Base-by-base conservation (phyloP, 805 yeast species). In the Candida yuanshanica region DNA sequence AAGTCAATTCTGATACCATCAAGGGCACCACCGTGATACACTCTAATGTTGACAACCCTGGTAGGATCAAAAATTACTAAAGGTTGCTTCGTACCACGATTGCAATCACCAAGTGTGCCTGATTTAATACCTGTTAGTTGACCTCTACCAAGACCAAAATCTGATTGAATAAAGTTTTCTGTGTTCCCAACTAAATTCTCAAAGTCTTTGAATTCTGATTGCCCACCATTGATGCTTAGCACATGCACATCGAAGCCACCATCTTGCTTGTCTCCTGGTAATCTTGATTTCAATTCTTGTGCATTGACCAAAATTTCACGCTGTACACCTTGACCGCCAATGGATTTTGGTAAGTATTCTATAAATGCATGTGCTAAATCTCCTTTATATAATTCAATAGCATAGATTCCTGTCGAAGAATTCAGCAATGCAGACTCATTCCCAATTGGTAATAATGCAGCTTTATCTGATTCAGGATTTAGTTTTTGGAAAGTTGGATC, bases 11-110 rank as follows among this genome's bases (percentile, higher is more conserved):
- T 77, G 13, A 91, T 52, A 5, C 98, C 98, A 62, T 90, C 96
- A 17, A 93, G 61, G 0, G 95, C 95, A 18, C 64, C 58, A 2
- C 96, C 96, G 49, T 81, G 77, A 48, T 77, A 82, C 0, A 89
- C 72, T 42, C 87, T 70, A 1, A 89, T 72, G 37, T 68, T 69
- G n/a, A 56, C 59, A 2, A 84, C 65, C 7, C 55, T 51, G 12
- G 48, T 47, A 13, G 71, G 59, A 49, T 69, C 65, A 44, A 70
- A 64, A 5, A 65, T 62, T 6, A 58, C 55, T 7, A 59, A 36
- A 11, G 52, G 52, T 18, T 60, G 59, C 4, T 53, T 45, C 13
- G 57, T 55, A 2, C 49, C 50, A 25, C 60, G 45, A 12, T 52
- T 44, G 12, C 41, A 25, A 14, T 52, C 53, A 12, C 69, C 68